Base-by-base conservation (phyloP, 2,329 filamentous ascomycete species). In the Penicillium hordei region DNA sequence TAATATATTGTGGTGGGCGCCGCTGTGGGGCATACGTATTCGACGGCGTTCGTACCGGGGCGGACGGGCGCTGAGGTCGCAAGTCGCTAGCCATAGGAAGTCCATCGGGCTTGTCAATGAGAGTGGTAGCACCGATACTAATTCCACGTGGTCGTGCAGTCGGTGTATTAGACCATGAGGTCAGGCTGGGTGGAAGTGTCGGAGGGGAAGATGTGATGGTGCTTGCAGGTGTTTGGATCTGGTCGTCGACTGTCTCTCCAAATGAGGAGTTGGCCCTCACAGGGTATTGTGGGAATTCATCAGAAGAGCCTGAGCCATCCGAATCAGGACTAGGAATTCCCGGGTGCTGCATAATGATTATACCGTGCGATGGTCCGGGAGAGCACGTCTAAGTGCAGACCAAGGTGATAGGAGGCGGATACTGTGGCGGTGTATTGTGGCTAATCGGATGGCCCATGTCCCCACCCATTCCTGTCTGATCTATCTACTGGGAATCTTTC, bases 1-100 rank as follows among this genome's bases (percentile, higher is more conserved):
- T 74, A 39, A 80, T 78, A 50, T 78, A 81, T 44, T 81, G 79
- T 17, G 79, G 75, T 54, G 78, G 84, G 77, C 76, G 85, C 76
- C 71, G 84, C 76, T 65, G 81, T 71, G 68, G 86, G 75, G 89
- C 89, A 72, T 94, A 94, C 33, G 90, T 92, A 72, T 83, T 90
- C 31, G 90, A 93, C 1, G 89, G 89, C 5, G 89, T 92, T 68
- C 90, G 82, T 53, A 84, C 83, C 19, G 89, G 89, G 25, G 81
- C 87, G 6, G 84, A 82, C 17, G 90, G 89, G 63, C 89, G 84
- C 67, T 89, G 86, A 27, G 83, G 81, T 67, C 87, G 79, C 53
- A 70, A 55, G 17, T 78, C 78, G 48, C 62, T 68, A 12, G 66
- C 34, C 46, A 71, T 64, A 15, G 68, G 61, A 46, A 65, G 59